Base-by-base conservation (phyloP, 2,329 filamentous ascomycete genomes). In the Pleurostoma richardsiae region DNA sequence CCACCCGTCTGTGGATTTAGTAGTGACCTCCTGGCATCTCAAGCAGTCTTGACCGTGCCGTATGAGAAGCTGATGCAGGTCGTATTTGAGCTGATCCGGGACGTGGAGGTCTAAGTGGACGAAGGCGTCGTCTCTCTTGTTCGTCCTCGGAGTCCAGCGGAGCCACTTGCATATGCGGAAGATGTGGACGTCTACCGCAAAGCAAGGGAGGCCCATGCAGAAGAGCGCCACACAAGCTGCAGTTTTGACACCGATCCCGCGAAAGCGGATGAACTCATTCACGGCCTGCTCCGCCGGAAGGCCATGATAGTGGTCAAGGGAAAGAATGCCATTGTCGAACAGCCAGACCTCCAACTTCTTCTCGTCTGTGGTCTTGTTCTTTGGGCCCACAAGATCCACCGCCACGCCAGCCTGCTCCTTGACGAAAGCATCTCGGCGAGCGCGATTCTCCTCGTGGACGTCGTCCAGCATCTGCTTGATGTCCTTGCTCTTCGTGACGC, bases 381-480 rank as follows among this genome's bases (percentile, higher is more conserved):
- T 45, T 2, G 68, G 65, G 3, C 69, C 68, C 40, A 74, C 65
- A 4, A 79, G 64, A 5, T 68, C 61, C 0, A 69, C 69, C 3
- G 71, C 65, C 4, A 68, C 59, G 2, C 61, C 60, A 10, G 68
- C 68, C 26, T 64, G 48, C 41, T 69, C 68, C 38, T 72, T 72
- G 30, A 65, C 59, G 2, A 70, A 70, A 1, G 72, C 73, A 26
- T 76, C 65, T 10, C 59, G 58, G 27, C 66, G 57, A 29, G 59
- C 51, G 29, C 80, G 68, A 45, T 88, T 89, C 54, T 89, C 82
- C 40, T 81, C 69, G 57, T 86, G 82, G 1, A 90, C 85, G 64
- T 83, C 80, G 44, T 89, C 79, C 6, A 95, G 71, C 33, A 89
- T 89, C 11, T 68, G 66, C 61, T 91, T 90, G 58, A 95, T 88